Percentiles rank a stretch among this genome's conserved stretches.
phyloP scores from a whole-genome alignment of 768 basidiomycete genomes.

The Leucosporidium yakuticum region DNA sequence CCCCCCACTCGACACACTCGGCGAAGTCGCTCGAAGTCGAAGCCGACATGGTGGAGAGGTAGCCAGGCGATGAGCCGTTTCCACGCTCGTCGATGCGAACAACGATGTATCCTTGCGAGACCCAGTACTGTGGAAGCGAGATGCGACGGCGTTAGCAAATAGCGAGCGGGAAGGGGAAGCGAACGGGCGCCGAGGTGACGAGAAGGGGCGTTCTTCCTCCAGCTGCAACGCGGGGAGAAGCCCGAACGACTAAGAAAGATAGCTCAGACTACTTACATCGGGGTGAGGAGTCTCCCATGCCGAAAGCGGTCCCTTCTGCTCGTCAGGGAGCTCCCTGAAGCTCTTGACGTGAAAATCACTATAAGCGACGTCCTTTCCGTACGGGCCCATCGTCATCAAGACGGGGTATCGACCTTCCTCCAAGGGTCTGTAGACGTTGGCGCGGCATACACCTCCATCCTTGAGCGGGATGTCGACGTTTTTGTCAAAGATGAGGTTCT shows the following conservation, averaged over 20 bases:
- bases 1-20: conserved; percentile 39
- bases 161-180: no score
- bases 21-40: conserved; percentile 38
- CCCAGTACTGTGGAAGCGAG: conserved; percentile 32
- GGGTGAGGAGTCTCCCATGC: conserved; percentile 39
- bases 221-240: no score
- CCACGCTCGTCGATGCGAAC: conserved; percentile 40
- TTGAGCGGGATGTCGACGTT: conserved; percentile 15
- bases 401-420: neutral
- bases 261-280: neutral
- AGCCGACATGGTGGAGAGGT: conserved; percentile 35
- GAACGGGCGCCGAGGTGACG: no score
- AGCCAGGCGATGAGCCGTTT: conserved; percentile 35
- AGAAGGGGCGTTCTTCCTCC: no score
- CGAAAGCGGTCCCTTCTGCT: conserved; percentile 33
- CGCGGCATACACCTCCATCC: conserved; percentile 32
- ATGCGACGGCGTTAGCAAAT: neutral
- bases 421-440: conserved; percentile 36
- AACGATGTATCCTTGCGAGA: conserved; percentile 38
- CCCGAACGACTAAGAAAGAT: no score
- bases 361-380: conserved; percentile 37
- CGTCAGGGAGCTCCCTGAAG: conserved; percentile 32
- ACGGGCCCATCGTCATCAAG: conserved; percentile 19
- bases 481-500: conserved; percentile 7
- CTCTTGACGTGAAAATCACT: conserved; percentile 27